Evolutionary conservation across 257 asterid genomes (phyloP).

Genomic region (Solanum bukasovii): DNA sequence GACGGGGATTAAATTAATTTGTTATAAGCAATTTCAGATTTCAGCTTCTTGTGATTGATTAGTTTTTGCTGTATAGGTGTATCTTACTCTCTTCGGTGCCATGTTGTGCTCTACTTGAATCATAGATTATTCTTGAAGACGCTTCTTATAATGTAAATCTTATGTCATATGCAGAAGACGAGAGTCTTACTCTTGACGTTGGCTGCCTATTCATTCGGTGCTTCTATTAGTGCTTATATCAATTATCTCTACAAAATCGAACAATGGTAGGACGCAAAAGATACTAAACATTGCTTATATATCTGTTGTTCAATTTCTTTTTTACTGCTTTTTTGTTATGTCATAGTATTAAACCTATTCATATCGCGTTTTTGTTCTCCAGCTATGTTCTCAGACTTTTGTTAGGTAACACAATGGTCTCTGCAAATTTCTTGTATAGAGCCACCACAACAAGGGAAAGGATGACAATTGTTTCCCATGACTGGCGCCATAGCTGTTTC

Average conservation of each 20-base stretch:
- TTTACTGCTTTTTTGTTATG: too few relatives aligned
- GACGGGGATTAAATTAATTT: too few relatives aligned
- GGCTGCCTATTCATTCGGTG: not conserved
- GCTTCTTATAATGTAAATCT: not conserved
- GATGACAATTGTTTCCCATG: not conserved
- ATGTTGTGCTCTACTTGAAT: not conserved
- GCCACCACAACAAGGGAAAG: not conserved
- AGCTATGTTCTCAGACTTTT: not conserved
- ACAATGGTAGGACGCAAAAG: not conserved
- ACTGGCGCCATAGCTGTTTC: too few relatives aligned
- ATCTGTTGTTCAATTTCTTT: too few relatives aligned
- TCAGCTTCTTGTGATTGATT: not conserved
- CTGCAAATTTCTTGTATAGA: not conserved
- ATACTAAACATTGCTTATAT: not conserved
- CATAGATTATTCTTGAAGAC: not conserved
- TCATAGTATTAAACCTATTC: too few relatives aligned
- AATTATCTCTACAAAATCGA: not conserved
- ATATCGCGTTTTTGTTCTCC: not conserved
- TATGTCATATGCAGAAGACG: not conserved
- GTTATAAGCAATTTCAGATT: not conserved
- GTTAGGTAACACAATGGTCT: not conserved
- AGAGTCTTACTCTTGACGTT: not conserved
- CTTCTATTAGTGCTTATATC: not conserved
- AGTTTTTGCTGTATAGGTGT: not conserved
- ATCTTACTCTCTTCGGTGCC: not conserved